phyloP scores from a whole-genome alignment of 2,329 filamentous ascomycete genomes.

The Sclerotinia borealis region DNA sequence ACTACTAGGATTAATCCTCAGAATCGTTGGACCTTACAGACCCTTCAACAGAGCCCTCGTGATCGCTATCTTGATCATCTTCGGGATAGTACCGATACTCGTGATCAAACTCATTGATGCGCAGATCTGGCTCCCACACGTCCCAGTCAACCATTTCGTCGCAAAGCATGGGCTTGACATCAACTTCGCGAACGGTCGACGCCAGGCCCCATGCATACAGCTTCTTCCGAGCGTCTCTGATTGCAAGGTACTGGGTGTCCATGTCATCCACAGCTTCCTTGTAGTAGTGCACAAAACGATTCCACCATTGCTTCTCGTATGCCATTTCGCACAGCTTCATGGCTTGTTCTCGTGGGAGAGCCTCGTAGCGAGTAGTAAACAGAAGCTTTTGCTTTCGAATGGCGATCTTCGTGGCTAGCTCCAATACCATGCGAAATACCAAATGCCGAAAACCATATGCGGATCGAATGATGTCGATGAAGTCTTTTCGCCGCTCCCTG shows the following conservation, averaged over 20 bases:
- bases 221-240: not conserved
- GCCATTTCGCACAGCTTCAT: not conserved
- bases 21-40: too few species aligned
- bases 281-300: not conserved
- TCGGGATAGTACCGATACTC: not conserved
- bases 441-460: too few species aligned
- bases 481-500: too few species aligned
- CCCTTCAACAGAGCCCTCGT: too few species aligned
- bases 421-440: not conserved
- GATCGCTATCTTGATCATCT: not conserved
- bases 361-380: not conserved
- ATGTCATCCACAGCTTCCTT: not conserved
- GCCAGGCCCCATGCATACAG: not conserved
- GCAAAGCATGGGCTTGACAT: not conserved
- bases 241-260: not conserved
- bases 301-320: not conserved
- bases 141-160: not conserved
- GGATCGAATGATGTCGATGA: too few species aligned
- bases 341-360: not conserved
- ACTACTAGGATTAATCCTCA: too few species aligned
- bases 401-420: not conserved
- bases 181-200: not conserved
- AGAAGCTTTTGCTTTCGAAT: not conserved
- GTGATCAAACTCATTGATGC: not conserved
- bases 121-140: not conserved